A percentile compares a stretch with the other conserved stretches of the same genome.
These are phyloP conservation scores for Candida glucosophila DNA, from an alignment of 1,139 yeast species.

Conservation along the genomic window DNA sequence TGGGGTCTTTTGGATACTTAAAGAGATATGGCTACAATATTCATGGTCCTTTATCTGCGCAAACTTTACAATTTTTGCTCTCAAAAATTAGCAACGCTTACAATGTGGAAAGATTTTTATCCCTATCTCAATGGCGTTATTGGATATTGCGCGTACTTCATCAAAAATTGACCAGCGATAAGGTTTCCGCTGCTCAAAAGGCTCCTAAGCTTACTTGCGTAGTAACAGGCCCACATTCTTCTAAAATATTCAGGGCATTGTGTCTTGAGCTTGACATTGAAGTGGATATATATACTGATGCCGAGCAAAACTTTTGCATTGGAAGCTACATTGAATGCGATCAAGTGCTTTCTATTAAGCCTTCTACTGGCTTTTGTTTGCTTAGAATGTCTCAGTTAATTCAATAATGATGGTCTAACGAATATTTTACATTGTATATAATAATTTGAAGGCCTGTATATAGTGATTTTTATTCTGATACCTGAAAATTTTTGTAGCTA, in stretches of 20 bases:
- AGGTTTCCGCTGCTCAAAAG: background rate
- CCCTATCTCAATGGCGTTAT: slow-evolving; percentile 10
- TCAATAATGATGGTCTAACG: no score
- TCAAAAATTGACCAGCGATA: slow-evolving; percentile 5
- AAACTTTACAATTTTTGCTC: slow-evolving; percentile 8
- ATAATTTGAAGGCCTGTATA: no score
- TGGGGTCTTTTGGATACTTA: no score
- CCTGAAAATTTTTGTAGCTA: no score
- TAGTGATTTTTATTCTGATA: no score
- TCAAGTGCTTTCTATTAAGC: slow-evolving; percentile 27
- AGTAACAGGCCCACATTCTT: slow-evolving; percentile 13
- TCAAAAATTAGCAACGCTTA: slow-evolving; percentile 10
- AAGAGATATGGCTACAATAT: slow-evolving; percentile 30
- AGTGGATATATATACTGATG: slow-evolving; percentile 25
- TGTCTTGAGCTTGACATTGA: slow-evolving; percentile 40
- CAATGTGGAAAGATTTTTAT: slow-evolving; percentile 10
- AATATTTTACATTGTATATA: no score
- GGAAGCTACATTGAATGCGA: slow-evolving; percentile 39
- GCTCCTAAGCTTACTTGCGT: slow-evolving; percentile 14
- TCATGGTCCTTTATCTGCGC: slow-evolving; percentile 20
- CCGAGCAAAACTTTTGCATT: slow-evolving; percentile 14
- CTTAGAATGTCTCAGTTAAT: no score
- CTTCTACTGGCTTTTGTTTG: slow-evolving; percentile 25
- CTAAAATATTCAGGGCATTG: slow-evolving; percentile 20
- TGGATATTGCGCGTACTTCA: slow-evolving; percentile 21